A percentile compares a stretch with the other conserved stretches of the same genome.
phyloP scores from a whole-genome alignment of 1,284 basidiomycete genomes.

The Pisolithus thermaeus region DNA sequence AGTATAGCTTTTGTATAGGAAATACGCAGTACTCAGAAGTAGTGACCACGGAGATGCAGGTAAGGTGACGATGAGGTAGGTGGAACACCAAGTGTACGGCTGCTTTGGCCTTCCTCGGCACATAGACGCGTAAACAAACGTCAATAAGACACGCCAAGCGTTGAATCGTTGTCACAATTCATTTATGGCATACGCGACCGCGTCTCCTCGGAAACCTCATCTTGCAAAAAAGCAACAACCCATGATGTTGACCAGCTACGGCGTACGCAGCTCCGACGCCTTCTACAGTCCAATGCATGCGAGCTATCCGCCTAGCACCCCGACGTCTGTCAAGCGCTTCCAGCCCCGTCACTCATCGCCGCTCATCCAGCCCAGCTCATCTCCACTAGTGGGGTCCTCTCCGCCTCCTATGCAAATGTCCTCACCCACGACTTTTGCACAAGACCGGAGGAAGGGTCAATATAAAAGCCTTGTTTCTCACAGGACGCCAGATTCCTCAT shows the following conservation, averaged over 20 bases:
- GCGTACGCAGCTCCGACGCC: conserved; percentile 15
- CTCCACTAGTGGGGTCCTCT: background rate
- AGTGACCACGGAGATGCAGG: no score
- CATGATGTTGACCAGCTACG: conserved; percentile 12
- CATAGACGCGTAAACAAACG: no score
- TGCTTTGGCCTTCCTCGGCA: no score
- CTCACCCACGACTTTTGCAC: conserved; percentile 36
- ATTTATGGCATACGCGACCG: background rate
- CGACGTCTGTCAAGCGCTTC: conserved; percentile 20
- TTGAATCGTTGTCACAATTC: no score
- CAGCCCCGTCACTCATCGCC: conserved; percentile 44
- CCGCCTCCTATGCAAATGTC: conserved; percentile 25
- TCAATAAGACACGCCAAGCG: no score
- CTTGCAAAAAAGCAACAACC: conserved; percentile 3
- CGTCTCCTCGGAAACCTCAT: background rate
- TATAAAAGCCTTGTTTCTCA: conserved; percentile 32
- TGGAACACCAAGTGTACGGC: no score
- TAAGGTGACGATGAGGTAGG: no score
- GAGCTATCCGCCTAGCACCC: conserved; percentile 17
- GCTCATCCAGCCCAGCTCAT: background rate
- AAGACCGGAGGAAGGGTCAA: conserved; percentile 40
- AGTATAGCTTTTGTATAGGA: no score
- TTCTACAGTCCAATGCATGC: conserved; percentile 4
- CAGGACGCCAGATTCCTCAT: conserved; percentile 6
- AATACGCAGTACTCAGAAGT: no score